These are phyloP conservation scores for Peltaster fructicola DNA, from an alignment of 2,329 filamentous ascomycete genomes.

Conservation along the genomic window DNA sequence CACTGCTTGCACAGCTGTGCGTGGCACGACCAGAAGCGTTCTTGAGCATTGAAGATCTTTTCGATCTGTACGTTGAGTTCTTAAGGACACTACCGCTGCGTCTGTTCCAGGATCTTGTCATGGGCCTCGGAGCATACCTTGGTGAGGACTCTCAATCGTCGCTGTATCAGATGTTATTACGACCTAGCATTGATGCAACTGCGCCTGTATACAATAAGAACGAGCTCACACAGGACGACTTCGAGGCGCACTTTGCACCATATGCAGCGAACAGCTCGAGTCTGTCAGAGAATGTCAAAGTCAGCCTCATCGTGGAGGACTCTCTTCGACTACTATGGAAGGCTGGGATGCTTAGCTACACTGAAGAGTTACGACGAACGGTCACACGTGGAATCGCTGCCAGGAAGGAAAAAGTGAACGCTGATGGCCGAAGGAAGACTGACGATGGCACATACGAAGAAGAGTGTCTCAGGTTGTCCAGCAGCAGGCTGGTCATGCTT, in stretches of 20 bases:
- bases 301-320: constrained; percentile 51
- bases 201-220: constrained; percentile 23
- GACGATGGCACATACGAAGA: constrained; percentile 19
- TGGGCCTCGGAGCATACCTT: constrained; percentile 8
- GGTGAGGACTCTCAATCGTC: constrained; percentile 27
- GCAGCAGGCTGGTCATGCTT: constrained; percentile 1
- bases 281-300: constrained; percentile 52
- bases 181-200: constrained; percentile 28
- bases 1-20: constrained; percentile 27
- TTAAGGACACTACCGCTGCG: constrained; percentile 40
- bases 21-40: constrained; percentile 25
- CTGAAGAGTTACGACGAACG: constrained; percentile 22
- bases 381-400: constrained; percentile 36
- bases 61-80: constrained; percentile 39
- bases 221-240: constrained; percentile 30
- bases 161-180: constrained; percentile 36
- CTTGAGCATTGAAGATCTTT: constrained; percentile 37
- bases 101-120: constrained; percentile 38
- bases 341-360: constrained; percentile 12
- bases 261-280: constrained; percentile 44
- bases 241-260: constrained; percentile 46
- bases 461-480: too few species aligned
- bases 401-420: constrained; percentile 29
- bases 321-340: constrained; percentile 37
- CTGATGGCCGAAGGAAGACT: constrained; percentile 28